Base-by-base conservation (phyloP, 805 yeast species). In the Kuraishia capsulata region DNA sequence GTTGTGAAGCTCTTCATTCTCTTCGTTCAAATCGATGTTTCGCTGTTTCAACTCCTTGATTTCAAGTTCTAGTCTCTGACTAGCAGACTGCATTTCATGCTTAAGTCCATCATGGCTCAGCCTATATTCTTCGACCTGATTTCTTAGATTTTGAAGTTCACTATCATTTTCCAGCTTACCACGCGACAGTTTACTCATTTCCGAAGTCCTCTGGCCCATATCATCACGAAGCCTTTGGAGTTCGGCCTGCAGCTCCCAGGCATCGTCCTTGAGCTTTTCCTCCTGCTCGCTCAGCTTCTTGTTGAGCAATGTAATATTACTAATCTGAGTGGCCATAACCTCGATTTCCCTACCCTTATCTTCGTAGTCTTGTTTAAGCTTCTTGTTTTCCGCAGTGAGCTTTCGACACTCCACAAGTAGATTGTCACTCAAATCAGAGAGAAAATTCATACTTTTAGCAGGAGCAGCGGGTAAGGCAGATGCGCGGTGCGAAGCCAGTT, bases 401-500 rank as follows among this genome's bases (percentile, higher is more conserved):
- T 81, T 68, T 46, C 89, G 71, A 49, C 88, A 81, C 54, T 84
- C 87, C 33, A 71, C 61, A 14, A 83, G 65, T 44, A 83, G 60
- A 41, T 80, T 81, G 48, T 83, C 90, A 58, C 86, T 78, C 40
- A 83, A 57, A 3, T 83, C 86, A 41, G 81, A 81, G 13, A 81
- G 77, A 51, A 82, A 82, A 51, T 76, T 75, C 64, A 81, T 75
- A 42, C 81, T 84, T 45, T 76, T 76, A 17, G 76, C 76, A n/a
- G 49, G 42, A 6, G 34, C 39, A 17, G 9, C 14, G 31, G 31
- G 14, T 17, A 28, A 13, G 17, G 14, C 14, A 5, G 14, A 8
- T 8, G 31, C 9, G 17, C 31, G 31, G 26, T 23, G 26, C 26
- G 8, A 8, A 11, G 26, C 26, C n/a, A n/a, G n/a, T n/a, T n/a